Evolutionary conservation across 208 protist genomes (phyloP), one percentile per base, ranked within the genome.

Genomic region (Trypanosoma rangeli): DNA sequence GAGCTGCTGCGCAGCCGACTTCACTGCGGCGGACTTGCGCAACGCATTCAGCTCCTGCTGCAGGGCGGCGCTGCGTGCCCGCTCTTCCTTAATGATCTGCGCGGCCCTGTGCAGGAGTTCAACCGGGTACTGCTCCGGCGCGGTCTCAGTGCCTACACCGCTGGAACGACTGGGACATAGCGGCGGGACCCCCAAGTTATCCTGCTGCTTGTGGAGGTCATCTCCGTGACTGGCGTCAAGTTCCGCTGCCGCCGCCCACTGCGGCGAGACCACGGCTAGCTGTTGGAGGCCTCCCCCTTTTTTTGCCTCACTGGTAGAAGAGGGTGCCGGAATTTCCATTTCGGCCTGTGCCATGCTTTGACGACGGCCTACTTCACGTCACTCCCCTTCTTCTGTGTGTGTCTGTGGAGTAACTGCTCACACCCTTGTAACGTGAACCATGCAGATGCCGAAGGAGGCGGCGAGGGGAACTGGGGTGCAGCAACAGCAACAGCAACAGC

Each of bases 31-130:
- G 3, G 52, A 58, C 29, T 50, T 26, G 44, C 65, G 44, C 62
- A 80, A 33, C 57, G 37, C 24, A 56, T 67, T 53, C 58, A 74
- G 13, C 33, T 61, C 42, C 24, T 53, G 35, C 35, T 57, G 68
- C 2, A 83, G 64, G 18, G 59, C 49, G 18, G 44, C 35, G 33
- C 61, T 56, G 35, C 59, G 66, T 18, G 55, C 74, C 15, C 80
- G 75, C 66, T 85, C 76, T 8, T 70, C 65, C 33, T 78, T 78
- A 31, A 85, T 76, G 13, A 62, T 57, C 29, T 77, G 66, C 13
- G 76, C 82, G 10, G 80, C 75, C 42, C 61, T 71, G 1, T 75
- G 73, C 54, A 85, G 67, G 10, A 85, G 58, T 18, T 79, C 67
- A 26, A 76, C 55, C 33, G 78, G 50, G 29, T 62, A 44, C 24